These are phyloP conservation scores for Aurifilum marmelostoma DNA, from an alignment of 2,329 filamentous ascomycete genomes.

Conservation along the genomic window DNA sequence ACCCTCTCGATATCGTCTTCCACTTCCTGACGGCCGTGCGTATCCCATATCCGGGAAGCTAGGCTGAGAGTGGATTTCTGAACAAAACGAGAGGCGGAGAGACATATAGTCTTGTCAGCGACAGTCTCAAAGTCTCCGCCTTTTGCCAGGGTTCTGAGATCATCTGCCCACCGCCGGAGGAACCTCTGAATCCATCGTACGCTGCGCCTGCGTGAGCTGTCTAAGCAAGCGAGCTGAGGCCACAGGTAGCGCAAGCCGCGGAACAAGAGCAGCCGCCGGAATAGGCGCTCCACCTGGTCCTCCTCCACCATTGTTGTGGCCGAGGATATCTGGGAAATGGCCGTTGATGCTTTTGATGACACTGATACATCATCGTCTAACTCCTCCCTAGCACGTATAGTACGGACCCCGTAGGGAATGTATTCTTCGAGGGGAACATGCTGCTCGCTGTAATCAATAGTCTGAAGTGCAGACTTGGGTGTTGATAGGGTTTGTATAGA, in stretches of 20 bases:
- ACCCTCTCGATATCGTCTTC: background rate
- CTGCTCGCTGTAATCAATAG: background rate
- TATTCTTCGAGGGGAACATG: background rate
- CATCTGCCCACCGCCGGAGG: constrained; percentile 12
- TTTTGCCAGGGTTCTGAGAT: background rate
- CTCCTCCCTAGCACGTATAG: too few species aligned
- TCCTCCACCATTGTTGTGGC: background rate
- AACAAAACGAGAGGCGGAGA: constrained; percentile 1
- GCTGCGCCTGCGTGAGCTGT: background rate
- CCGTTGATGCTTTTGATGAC: background rate
- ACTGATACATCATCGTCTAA: background rate
- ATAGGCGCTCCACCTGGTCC: constrained; percentile 10
- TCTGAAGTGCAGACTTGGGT: too few species aligned
- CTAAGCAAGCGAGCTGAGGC: background rate
- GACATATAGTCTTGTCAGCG: background rate
- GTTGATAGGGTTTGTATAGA: background rate
- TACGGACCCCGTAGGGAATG: background rate
- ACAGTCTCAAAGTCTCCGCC: background rate
- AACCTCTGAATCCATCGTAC: background rate
- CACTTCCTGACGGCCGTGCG: background rate
- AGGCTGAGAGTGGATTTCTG: constrained; percentile 4
- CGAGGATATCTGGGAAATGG: background rate
- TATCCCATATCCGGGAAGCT: constrained; percentile 9
- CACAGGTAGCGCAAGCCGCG: constrained; percentile 8
- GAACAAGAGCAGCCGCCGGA: constrained; percentile 6